These are phyloP conservation scores for Dictyostelium firmibasis DNA, from an alignment of 78 protist species.

Conservation along the genomic window DNA sequence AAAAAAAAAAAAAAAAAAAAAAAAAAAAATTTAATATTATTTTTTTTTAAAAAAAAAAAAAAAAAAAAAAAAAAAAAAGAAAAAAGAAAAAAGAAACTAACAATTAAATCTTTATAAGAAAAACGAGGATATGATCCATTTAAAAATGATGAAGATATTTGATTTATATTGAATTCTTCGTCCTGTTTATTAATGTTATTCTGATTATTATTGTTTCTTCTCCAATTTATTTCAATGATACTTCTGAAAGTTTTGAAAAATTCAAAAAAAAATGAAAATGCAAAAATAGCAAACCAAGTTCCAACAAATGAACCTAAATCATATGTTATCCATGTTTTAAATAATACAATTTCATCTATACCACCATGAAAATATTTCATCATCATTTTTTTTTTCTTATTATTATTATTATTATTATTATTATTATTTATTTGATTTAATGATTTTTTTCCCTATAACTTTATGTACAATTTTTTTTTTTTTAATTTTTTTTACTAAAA, in stretches of 20 bases:
- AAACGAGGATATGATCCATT: neutral
- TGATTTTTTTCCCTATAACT: too few relatives aligned
- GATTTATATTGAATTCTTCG: neutral
- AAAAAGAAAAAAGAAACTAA: neutral
- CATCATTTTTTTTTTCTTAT: neutral
- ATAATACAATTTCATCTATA: neutral
- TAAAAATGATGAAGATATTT: neutral
- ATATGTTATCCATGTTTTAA: conserved; percentile 40
- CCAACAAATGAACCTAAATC: neutral
- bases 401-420: too few relatives aligned
- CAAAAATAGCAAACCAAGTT: conserved; percentile 21
- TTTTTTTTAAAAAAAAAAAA: too few relatives aligned
- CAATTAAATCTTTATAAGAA: neutral
- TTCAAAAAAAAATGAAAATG: conserved; percentile 36
- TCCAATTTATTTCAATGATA: conserved; percentile 35
- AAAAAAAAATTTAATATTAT: neutral
- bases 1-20: neutral
- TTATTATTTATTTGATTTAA: too few relatives aligned
- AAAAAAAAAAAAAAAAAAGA: too few relatives aligned
- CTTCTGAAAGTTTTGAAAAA: conserved; percentile 11
- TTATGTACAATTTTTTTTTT: too few relatives aligned
- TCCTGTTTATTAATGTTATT: neutral
- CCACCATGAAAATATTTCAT: neutral
- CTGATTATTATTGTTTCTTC: neutral
- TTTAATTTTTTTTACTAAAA: too few relatives aligned